Evolutionary conservation across 2,329 filamentous ascomycete genomes (phyloP).

Genomic region (Pseudogymnoascus sp.): DNA sequence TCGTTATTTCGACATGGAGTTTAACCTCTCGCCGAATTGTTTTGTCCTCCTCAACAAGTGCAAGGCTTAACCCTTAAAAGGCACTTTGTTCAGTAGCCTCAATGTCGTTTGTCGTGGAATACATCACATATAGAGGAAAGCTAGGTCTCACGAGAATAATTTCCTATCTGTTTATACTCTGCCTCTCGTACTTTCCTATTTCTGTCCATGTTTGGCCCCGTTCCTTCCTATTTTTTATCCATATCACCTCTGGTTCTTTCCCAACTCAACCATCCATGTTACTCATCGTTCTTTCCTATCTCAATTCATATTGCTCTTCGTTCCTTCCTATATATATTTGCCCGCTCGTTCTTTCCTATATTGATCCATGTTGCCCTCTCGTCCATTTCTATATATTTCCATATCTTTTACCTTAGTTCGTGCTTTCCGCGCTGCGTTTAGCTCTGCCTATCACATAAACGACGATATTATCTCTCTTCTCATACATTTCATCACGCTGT

Average conservation of each 20-base stretch:
- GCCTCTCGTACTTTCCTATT: neutral
- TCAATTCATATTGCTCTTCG: neutral
- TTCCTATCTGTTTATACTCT: neutral
- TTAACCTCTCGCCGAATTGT: neutral
- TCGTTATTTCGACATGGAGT: neutral
- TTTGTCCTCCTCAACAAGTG: neutral
- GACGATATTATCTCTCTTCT: neutral
- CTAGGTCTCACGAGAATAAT: neutral
- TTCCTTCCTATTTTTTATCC: neutral
- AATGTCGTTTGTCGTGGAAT: neutral
- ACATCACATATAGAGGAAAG: neutral
- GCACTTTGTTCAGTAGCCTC: neutral
- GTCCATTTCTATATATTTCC: neutral
- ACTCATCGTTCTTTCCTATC: neutral
- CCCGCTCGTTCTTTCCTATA: neutral
- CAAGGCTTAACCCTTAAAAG: neutral
- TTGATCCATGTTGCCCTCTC: neutral
- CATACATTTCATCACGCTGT: neutral
- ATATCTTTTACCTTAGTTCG: neutral
- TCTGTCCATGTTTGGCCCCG: neutral
- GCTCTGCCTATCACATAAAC: neutral
- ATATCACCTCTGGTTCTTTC: neutral
- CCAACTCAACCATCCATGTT: neutral
- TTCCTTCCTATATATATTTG: neutral
- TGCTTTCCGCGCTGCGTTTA: neutral